Evolutionary conservation across 1,139 yeast species (phyloP), one percentile per base, ranked within the genome.

Genomic region (Pichia sp.): DNA sequence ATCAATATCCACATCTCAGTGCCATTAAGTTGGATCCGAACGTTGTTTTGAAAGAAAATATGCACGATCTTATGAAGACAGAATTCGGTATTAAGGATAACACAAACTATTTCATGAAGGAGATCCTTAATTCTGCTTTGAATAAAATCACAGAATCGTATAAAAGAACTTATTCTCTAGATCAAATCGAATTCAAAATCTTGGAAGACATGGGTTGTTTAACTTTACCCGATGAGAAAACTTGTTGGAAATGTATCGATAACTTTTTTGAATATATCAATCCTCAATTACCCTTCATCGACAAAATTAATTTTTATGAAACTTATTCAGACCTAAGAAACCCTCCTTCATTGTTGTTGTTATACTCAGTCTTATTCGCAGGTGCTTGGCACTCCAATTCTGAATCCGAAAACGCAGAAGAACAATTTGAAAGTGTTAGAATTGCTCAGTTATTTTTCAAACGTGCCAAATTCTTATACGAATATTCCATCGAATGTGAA

Each of bases 391-490:
- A 58, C 37, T 38, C 50, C 17, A 53, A 49, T 32, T 22, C 39
- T 8, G 46, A 45, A 47, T 68, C 78, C 52, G 81, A 88, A 1
- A 80, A 85, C 55, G 81, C 80, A 66, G 77, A 85, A 28, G 24
- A 42, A 40, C 39, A 47, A 14, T 18, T 33, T 4, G 47, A 50
- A 22, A 81, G 49, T 12, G 46, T 51, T 15, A 34, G 47, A 18
- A 50, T 51, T 7, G 52, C 57, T 45, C 70, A 79, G 52, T 79
- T 91, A 0, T 80, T 87, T 54, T 85, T 83, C 68, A 79, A 85
- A 59, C 75, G 95, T 32, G 94, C 93, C 3, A 85, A 85, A 65
- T 84, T 90, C 0, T 67, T 87, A 30, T 86, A 79, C 62, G 94
- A 86, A 58, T 77, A 85, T 2, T 81, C 81, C 54, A 42, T 82